Conservation (phyloP, 2,329 filamentous ascomycete genomes). For the Colletotrichum kahawae region DNA sequence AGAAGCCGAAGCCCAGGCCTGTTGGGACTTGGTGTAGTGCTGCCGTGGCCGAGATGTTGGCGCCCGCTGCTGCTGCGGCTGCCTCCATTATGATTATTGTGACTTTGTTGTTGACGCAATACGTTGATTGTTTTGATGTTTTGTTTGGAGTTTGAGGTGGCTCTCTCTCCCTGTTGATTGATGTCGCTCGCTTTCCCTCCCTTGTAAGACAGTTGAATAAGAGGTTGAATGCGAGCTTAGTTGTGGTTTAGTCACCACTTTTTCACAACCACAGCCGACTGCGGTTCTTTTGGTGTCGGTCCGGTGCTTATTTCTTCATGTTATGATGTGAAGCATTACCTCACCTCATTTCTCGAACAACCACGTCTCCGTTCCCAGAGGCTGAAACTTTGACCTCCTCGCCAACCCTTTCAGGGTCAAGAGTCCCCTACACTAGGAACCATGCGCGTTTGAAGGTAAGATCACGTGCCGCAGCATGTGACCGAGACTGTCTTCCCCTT, state of each 20-base stretch:
- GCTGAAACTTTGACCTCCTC: slow-evolving; percentile 13
- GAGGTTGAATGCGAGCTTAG: neutral
- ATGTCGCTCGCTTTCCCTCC: neutral
- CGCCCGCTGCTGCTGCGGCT: neutral
- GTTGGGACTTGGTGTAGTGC: neutral
- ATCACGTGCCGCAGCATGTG: neutral
- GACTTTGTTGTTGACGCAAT: neutral
- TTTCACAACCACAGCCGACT: neutral
- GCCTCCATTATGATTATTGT: neutral
- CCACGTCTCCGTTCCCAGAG: neutral
- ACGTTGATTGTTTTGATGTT: neutral
- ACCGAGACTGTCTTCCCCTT: neutral
- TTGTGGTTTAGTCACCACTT: neutral
- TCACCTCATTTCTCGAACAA: neutral
- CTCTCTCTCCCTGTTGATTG: neutral
- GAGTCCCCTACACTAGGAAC: neutral
- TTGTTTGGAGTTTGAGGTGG: neutral
- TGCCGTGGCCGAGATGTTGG: neutral
- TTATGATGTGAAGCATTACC: neutral
- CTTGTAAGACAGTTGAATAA: neutral
- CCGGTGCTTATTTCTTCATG: neutral
- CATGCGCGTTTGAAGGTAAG: neutral
- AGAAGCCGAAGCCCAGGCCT: slow-evolving; percentile 29
- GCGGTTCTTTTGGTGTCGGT: neutral
- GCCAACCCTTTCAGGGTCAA: slow-evolving; percentile 11